Conservation (phyloP, 164 flowering plant genomes). For the Malania oleifera region DNA sequence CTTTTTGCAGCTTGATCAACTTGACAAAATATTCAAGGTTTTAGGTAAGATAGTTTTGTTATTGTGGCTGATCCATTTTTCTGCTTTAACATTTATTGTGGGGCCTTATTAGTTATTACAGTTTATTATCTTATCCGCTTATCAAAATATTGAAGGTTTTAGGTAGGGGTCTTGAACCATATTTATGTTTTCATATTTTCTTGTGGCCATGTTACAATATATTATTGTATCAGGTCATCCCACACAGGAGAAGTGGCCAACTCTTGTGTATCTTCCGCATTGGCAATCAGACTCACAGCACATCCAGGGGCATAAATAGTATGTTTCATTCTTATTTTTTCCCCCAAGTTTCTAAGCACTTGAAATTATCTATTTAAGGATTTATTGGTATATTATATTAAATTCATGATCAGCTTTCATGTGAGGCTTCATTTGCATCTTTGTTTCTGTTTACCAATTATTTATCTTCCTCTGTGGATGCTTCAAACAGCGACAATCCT, state of each 20-base stretch:
- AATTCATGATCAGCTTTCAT: background rate
- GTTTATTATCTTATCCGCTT: constrained; percentile 38
- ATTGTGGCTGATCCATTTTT: background rate
- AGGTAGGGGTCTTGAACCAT: background rate
- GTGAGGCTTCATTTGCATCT: background rate
- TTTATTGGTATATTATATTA: background rate
- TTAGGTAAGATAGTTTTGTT: constrained; percentile 47
- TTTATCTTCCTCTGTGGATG: background rate
- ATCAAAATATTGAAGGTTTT: constrained; percentile 42
- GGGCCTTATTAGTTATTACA: background rate
- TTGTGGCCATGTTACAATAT: background rate
- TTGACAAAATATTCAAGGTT: constrained; percentile 95
- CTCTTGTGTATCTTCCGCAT: constrained; percentile 80
- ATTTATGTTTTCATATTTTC: background rate
- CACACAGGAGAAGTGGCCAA: constrained; percentile 94
- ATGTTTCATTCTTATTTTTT: constrained; percentile 16
- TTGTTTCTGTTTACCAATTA: background rate
- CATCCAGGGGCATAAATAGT: constrained; percentile 89
- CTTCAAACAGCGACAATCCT: constrained; percentile 62
- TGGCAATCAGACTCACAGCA: constrained; percentile 84
- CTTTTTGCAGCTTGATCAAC: constrained; percentile 83
- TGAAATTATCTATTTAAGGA: background rate
- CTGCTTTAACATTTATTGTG: constrained; percentile 2
- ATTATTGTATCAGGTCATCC: constrained; percentile 66
- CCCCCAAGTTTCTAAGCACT: background rate